Conservation (phyloP, 495 filamentous ascomycete species). For the Annulohypoxylon stygium region DNA sequence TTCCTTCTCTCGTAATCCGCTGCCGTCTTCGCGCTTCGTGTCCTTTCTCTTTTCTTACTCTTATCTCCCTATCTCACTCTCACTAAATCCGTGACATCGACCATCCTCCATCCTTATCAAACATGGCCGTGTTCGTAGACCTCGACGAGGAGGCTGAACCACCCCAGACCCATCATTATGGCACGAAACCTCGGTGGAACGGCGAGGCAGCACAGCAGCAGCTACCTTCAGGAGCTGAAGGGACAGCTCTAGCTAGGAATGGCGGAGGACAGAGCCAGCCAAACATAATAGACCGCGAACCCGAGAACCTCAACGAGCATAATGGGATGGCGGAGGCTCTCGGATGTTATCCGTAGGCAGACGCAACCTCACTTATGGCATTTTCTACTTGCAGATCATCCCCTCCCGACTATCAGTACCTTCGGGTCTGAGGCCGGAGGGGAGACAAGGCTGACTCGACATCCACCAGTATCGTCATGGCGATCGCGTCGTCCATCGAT, state of each 20-base stretch:
- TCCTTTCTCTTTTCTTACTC: constrained; percentile 12
- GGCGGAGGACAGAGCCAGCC: constrained; percentile 37
- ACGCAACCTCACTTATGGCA: constrained; percentile 47
- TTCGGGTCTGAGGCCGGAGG: constrained; percentile 31
- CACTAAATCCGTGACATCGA: constrained; percentile 12
- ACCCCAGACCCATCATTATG: constrained; percentile 53
- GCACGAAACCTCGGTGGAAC: constrained; percentile 47
- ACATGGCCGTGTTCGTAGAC: constrained; percentile 76
- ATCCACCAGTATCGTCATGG: constrained; percentile 74
- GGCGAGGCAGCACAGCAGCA: constrained; percentile 42
- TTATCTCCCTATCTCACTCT: constrained; percentile 1
- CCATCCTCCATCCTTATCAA: constrained; percentile 23
- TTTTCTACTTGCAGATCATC: constrained; percentile 46
- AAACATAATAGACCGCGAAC: constrained; percentile 48
- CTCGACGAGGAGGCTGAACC: constrained; percentile 69
- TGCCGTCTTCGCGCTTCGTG: not conserved
- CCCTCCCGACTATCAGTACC: constrained; percentile 29
- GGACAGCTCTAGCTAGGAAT: constrained; percentile 29
- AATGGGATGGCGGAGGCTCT: constrained; percentile 81
- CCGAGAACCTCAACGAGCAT: constrained; percentile 71
- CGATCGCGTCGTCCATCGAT: constrained; percentile 80
- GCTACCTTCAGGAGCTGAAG: constrained; percentile 34
- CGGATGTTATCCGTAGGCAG: constrained; percentile 87
- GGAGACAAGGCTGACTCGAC: constrained; percentile 48
- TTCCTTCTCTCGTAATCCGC: constrained; percentile 10